A percentile compares a stretch with the other conserved stretches of the same genome.
These are phyloP conservation scores for Kockovaella imperatae DNA, from an alignment of 768 basidiomycete genomes.

Conservation along the genomic window DNA sequence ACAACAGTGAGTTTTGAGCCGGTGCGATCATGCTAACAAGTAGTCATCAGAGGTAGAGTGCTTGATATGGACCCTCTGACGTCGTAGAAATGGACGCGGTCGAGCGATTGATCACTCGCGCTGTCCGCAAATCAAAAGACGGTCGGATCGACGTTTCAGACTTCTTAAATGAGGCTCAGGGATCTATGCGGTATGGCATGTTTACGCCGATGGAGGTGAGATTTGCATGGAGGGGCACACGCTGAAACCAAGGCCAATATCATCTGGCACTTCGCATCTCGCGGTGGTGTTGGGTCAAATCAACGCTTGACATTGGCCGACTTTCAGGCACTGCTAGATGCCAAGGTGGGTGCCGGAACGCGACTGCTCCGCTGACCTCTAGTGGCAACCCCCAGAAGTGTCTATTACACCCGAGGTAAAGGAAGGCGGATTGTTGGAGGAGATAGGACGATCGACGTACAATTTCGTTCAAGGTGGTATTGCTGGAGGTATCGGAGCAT, in stretches of 20 bases:
- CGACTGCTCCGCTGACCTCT: background rate
- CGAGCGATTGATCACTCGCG: slow-evolving; percentile 85
- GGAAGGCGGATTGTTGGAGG: slow-evolving; percentile 48
- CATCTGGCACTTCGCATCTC: slow-evolving; percentile 92
- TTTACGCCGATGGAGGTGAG: slow-evolving; percentile 97
- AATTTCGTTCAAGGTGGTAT: slow-evolving; percentile 79
- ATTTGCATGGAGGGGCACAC: background rate
- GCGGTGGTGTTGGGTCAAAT: slow-evolving; percentile 54
- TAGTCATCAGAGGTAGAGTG: slow-evolving; percentile 18
- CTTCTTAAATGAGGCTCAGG: slow-evolving; percentile 80
- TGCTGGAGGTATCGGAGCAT: slow-evolving; percentile 89
- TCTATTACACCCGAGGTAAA: slow-evolving; percentile 10
- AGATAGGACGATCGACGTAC: slow-evolving; percentile 65
- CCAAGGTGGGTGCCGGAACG: slow-evolving; percentile 46
- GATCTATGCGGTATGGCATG: slow-evolving; percentile 80
- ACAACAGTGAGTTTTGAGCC: slow-evolving; percentile 63
- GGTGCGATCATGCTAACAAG: background rate
- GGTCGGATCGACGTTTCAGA: slow-evolving; percentile 94
- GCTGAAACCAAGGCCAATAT: slow-evolving; percentile 51
- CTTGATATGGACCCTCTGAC: background rate
- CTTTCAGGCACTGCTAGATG: slow-evolving; percentile 86
- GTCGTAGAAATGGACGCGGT: slow-evolving; percentile 83
- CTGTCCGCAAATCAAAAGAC: slow-evolving; percentile 81
- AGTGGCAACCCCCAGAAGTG: slow-evolving; percentile 41
- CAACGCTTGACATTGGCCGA: slow-evolving; percentile 76